These are phyloP conservation scores for Golubevia pallescens DNA, from an alignment of 1,284 basidiomycete species.

Conservation along the genomic window DNA sequence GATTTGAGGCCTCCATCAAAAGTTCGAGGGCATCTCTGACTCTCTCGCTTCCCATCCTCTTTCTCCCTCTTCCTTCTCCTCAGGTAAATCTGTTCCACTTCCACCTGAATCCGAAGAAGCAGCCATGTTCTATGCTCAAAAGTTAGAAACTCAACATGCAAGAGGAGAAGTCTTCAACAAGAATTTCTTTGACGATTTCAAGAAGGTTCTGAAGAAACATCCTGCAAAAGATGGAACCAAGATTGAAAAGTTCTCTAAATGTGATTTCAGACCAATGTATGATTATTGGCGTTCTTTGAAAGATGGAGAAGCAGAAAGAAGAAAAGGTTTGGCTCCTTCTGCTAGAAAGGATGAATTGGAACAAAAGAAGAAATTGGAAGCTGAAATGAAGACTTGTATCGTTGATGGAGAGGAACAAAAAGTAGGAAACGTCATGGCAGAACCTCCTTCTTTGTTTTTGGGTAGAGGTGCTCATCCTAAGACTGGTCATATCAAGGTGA, in stretches of 20 bases:
- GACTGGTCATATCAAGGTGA: constrained; percentile 55
- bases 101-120: constrained; percentile 57
- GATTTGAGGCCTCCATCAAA: too few species aligned
- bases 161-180: constrained; percentile 57
- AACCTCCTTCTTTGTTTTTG: constrained; percentile 60
- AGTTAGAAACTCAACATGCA: constrained; percentile 60
- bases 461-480: constrained; percentile 63
- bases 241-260: constrained; percentile 52
- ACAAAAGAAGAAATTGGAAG: constrained; percentile 43
- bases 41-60: neutral
- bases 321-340: constrained; percentile 55
- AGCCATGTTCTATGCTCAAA: constrained; percentile 64
- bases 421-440: constrained; percentile 62
- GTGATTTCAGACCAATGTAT: constrained; percentile 61
- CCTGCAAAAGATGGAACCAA: constrained; percentile 51
- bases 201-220: constrained; percentile 41
- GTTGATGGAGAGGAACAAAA: constrained; percentile 59
- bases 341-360: constrained; percentile 55
- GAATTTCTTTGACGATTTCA: constrained; percentile 63
- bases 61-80: neutral
- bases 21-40: too few species aligned
- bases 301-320: constrained; percentile 52
- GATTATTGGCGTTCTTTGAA: constrained; percentile 52
- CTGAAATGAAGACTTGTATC: constrained; percentile 54
- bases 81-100: constrained; percentile 44